These are phyloP conservation scores for Panaeolus cyanescens DNA, from an alignment of 768 basidiomycete species.

Conservation along the genomic window DNA sequence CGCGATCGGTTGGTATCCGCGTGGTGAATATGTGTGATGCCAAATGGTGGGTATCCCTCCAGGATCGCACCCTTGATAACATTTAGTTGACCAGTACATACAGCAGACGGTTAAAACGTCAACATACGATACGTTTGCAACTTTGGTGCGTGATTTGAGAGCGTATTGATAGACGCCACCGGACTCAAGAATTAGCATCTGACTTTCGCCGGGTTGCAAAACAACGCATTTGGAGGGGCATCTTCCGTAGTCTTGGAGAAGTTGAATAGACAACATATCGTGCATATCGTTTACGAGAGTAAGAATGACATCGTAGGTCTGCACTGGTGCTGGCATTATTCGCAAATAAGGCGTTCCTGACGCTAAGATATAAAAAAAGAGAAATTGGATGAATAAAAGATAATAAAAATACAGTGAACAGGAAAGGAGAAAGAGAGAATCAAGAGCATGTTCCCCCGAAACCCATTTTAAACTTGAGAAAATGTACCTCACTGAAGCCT, in stretches of 20 bases:
- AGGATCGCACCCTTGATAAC: slow-evolving; percentile 55
- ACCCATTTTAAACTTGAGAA: not conserved
- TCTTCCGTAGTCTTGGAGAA: slow-evolving; percentile 64
- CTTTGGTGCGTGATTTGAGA: slow-evolving; percentile 63
- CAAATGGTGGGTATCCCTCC: slow-evolving; percentile 63
- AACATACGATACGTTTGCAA: slow-evolving; percentile 70
- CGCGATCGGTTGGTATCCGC: slow-evolving; percentile 26
- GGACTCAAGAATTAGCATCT: slow-evolving; percentile 70
- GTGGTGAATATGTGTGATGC: slow-evolving; percentile 60
- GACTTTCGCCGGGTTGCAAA: slow-evolving; percentile 61
- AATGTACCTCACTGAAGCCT: not conserved
- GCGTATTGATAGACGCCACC: slow-evolving; percentile 71
- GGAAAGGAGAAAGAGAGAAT: not conserved
- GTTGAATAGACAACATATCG: slow-evolving; percentile 64
- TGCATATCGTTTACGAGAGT: slow-evolving; percentile 72
- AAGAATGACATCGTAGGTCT: slow-evolving; percentile 66
- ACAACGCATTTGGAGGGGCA: slow-evolving; percentile 54
- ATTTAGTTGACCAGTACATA: not conserved
- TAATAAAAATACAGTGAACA: not conserved
- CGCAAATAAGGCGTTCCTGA: slow-evolving; percentile 32
- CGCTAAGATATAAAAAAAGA: slow-evolving; percentile 19
- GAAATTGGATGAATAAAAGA: slow-evolving; percentile 8
- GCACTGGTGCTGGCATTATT: slow-evolving; percentile 57
- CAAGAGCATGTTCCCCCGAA: not conserved
- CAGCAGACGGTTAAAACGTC: not conserved